These are phyloP conservation scores for Jatropha curcas DNA, from an alignment of 345 rosid species.

Conservation along the genomic window DNA sequence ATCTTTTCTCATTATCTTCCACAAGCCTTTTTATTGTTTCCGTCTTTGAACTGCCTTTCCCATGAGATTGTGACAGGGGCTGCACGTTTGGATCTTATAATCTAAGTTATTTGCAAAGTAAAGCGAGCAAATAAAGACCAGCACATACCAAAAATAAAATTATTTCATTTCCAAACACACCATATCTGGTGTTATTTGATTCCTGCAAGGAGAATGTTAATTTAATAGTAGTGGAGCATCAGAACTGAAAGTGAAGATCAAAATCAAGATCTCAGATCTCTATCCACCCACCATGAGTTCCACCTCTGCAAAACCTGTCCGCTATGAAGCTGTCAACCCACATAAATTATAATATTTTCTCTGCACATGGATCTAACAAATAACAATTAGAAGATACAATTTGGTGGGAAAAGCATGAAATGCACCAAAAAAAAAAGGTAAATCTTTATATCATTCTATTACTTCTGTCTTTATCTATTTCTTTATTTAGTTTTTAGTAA, in stretches of 20 bases:
- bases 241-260: constrained; percentile 12
- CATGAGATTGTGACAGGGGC: neutral
- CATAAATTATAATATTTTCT: too few relatives aligned
- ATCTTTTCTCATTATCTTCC: neutral
- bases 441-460: too few relatives aligned
- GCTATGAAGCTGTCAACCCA: too few relatives aligned
- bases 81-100: neutral
- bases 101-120: neutral
- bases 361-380: too few relatives aligned
- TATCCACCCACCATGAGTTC: neutral
- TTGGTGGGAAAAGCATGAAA: too few relatives aligned
- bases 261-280: constrained; percentile 19
- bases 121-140: neutral
- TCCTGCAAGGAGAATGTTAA: constrained; percentile 1
- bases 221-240: constrained; percentile 9
- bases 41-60: neutral
- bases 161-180: neutral
- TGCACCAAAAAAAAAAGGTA: too few relatives aligned
- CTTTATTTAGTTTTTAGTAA: too few relatives aligned
- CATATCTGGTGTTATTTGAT: neutral
- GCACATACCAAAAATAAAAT: neutral
- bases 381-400: too few relatives aligned
- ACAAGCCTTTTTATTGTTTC: neutral
- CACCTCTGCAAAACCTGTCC: neutral
- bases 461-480: too few relatives aligned